phyloP scores from a whole-genome alignment of 805 yeast species.

The Yamadazyma takamatsuzukensis region DNA sequence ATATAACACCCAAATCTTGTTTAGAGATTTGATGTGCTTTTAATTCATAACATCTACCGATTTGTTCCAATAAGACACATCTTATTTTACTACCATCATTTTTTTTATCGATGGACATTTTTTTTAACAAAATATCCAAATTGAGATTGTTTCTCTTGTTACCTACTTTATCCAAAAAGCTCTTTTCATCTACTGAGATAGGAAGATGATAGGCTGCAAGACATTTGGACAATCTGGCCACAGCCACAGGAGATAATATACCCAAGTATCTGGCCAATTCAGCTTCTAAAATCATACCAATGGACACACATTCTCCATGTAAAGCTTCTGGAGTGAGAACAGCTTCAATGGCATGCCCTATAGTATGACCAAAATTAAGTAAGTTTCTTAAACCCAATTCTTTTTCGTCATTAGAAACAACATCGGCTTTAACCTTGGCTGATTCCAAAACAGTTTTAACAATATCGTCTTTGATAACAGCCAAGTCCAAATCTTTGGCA shows the following conservation, averaged over 20 bases:
- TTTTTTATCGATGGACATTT: constrained; percentile 95
- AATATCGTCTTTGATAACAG: constrained; percentile 68
- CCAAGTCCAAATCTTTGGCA: constrained; percentile 45
- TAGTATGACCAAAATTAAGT: constrained; percentile 92
- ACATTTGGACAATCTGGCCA: constrained; percentile 81
- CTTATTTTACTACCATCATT: constrained; percentile 91
- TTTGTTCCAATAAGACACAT: constrained; percentile 75
- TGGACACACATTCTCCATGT: constrained; percentile 99
- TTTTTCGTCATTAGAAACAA: constrained; percentile 89
- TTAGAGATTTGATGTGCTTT: constrained; percentile 83
- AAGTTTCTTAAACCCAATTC: constrained; percentile 92
- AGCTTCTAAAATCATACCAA: constrained; percentile 93
- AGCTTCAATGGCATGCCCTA: constrained; percentile 99
- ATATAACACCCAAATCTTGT: constrained; percentile 71
- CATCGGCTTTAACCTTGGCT: constrained; percentile 87
- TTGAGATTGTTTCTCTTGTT: constrained; percentile 61
- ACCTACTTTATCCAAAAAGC: constrained; percentile 63
- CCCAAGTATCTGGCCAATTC: constrained; percentile 93
- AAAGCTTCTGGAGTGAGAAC: constrained; percentile 91
- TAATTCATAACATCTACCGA: constrained; percentile 86
- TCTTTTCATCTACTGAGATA: constrained; percentile 66
- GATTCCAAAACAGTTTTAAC: constrained; percentile 80
- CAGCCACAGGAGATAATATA: constrained; percentile 85
- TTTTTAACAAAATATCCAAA: constrained; percentile 66
- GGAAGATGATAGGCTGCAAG: constrained; percentile 86